phyloP scores from a whole-genome alignment of 1,139 yeast species.

The Taiozyma sp. region DNA sequence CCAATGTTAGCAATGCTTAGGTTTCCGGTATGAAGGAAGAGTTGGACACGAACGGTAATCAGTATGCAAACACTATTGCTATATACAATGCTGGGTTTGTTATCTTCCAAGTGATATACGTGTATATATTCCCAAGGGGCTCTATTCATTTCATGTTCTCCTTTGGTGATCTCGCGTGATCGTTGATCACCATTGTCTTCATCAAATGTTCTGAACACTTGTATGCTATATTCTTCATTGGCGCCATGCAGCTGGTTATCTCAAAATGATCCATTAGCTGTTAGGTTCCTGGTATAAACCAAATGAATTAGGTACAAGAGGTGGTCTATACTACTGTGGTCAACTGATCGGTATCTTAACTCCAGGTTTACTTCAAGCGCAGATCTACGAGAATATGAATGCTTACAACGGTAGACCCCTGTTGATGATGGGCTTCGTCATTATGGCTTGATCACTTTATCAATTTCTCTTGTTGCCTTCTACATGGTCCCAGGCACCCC shows the following conservation, averaged over 20 bases:
- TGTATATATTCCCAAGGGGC: constrained; percentile 22
- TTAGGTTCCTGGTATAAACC: constrained; percentile 29
- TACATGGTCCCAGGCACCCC: constrained; percentile 55
- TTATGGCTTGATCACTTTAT: constrained; percentile 48
- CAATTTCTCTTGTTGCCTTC: constrained; percentile 47
- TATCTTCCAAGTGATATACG: constrained; percentile 34
- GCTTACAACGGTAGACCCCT: constrained; percentile 43
- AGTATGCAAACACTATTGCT: constrained; percentile 16
- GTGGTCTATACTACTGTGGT: constrained; percentile 51
- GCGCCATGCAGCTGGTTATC: constrained; percentile 62
- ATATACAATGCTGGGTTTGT: constrained; percentile 12
- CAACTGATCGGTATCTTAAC: constrained; percentile 57
- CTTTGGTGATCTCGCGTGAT: constrained; percentile 23
- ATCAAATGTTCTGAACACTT: background rate
- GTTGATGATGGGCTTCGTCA: constrained; percentile 63
- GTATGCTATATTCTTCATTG: constrained; percentile 39
- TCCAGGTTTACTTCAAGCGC: constrained; percentile 59
- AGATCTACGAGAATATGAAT: constrained; percentile 41
- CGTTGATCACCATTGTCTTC: constrained; percentile 4
- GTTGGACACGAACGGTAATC: constrained; percentile 39
- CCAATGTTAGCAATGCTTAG: constrained; percentile 35
- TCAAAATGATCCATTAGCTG: constrained; percentile 36
- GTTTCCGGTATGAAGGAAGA: constrained; percentile 33
- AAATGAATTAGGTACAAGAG: constrained; percentile 31
- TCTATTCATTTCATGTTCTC: constrained; percentile 10